These are phyloP conservation scores for Tuber aestivum DNA, from an alignment of 495 filamentous ascomycete genomes.

Conservation along the genomic window DNA sequence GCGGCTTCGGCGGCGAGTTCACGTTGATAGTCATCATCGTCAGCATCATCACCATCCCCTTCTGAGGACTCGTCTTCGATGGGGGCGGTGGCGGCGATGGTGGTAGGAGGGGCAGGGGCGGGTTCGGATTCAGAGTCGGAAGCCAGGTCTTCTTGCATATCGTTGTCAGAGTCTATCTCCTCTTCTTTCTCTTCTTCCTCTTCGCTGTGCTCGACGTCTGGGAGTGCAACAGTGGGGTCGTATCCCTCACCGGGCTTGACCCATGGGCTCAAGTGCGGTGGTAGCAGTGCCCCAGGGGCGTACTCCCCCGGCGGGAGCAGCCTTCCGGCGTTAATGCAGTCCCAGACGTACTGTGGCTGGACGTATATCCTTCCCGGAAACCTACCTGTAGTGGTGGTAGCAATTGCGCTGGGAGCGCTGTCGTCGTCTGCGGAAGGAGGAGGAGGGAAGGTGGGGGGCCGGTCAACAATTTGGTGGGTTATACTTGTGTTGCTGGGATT, in stretches of 20 bases:
- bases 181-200: conserved; percentile 48
- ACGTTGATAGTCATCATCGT: conserved; percentile 56
- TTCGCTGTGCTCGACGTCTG: conserved; percentile 73
- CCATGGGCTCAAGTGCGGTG: conserved; percentile 93
- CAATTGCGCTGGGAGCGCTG: conserved; percentile 49
- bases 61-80: conserved; percentile 43
- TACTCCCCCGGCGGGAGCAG: conserved; percentile 83
- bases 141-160: conserved; percentile 56
- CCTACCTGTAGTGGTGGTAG: conserved; percentile 54
- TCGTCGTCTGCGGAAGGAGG: conserved; percentile 55
- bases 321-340: conserved; percentile 83
- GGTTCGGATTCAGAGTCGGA: conserved; percentile 51
- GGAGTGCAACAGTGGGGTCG: conserved; percentile 74
- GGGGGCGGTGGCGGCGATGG: neutral
- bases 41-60: conserved; percentile 28
- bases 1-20: conserved; percentile 87
- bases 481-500: conserved; percentile 80
- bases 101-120: neutral
- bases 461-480: conserved; percentile 93
- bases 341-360: conserved; percentile 98
- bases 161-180: conserved; percentile 22
- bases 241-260: conserved; percentile 79
- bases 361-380: conserved; percentile 85
- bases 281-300: conserved; percentile 77
- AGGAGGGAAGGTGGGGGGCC: conserved; percentile 63